A percentile compares a stretch with the other conserved stretches of the same genome.
These are phyloP conservation scores for Colletotrichum gigasporum DNA, from an alignment of 2,329 filamentous ascomycete genomes.

Conservation along the genomic window DNA sequence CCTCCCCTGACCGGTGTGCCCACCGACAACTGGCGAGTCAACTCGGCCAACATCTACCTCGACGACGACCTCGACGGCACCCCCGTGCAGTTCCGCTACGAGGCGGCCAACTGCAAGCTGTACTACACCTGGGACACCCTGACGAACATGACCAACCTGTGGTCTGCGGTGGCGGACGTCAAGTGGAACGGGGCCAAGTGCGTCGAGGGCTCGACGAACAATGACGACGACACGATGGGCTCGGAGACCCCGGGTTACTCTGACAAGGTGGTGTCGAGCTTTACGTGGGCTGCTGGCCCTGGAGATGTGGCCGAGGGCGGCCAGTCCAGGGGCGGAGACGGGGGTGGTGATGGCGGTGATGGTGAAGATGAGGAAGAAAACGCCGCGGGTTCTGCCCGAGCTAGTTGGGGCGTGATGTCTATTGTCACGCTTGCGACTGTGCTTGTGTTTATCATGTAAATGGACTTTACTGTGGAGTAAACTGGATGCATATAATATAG, in stretches of 20 bases:
- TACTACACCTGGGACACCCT: constrained; percentile 67
- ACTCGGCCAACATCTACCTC: constrained; percentile 36
- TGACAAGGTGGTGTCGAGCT: constrained; percentile 16
- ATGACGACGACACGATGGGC: constrained; percentile 22
- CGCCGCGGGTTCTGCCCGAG: constrained; percentile 2
- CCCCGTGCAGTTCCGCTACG: constrained; percentile 68
- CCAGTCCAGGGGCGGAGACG: neutral
- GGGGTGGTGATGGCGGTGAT: neutral
- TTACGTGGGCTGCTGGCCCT: constrained; percentile 19
- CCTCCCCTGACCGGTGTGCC: constrained; percentile 18
- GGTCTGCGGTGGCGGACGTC: constrained; percentile 54
- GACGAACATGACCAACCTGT: constrained; percentile 59
- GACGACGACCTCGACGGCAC: constrained; percentile 33
- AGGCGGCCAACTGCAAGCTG: constrained; percentile 68
- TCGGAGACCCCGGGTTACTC: constrained; percentile 3
- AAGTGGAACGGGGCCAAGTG: constrained; percentile 30
- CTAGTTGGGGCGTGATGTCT: neutral
- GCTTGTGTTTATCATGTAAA: no score
- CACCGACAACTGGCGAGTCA: constrained; percentile 17
- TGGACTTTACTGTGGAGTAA: no score
- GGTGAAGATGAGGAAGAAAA: neutral
- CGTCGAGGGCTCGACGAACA: constrained; percentile 29
- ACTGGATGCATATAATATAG: no score
- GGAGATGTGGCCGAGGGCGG: constrained; percentile 16
- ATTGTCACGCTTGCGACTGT: neutral